Evolutionary conservation across 2,329 filamentous ascomycete genomes (phyloP).

Genomic region (Trichoderma brevicompactum): DNA sequence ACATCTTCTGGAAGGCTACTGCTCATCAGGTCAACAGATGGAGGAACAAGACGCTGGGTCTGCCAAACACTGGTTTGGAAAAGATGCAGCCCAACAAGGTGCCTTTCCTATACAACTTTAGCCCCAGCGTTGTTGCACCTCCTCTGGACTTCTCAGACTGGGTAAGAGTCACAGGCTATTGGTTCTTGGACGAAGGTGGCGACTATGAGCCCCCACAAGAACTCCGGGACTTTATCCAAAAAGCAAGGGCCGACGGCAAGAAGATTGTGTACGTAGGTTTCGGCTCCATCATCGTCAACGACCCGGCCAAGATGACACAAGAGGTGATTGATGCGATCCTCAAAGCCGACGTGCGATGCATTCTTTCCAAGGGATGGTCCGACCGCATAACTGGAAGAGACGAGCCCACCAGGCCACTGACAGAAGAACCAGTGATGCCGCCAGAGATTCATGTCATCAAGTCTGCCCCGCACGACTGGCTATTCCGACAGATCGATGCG

Average conservation of each 20-base stretch:
- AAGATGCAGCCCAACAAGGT: conserved; percentile 96
- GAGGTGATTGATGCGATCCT: conserved; percentile 91
- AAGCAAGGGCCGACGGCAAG: conserved; percentile 79
- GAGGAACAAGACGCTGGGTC: conserved; percentile 77
- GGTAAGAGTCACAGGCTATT: conserved; percentile 97
- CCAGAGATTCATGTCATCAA: conserved; percentile 86
- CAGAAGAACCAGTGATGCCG: conserved; percentile 68
- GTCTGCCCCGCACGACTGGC: conserved; percentile 92
- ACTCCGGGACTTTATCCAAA: conserved; percentile 79
- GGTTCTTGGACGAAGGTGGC: conserved; percentile 84
- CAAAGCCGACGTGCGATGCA: conserved; percentile 91
- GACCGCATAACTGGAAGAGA: conserved; percentile 68
- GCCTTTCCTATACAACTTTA: conserved; percentile 98
- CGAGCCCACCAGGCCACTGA: conserved; percentile 52
- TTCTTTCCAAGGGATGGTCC: conserved; percentile 96
- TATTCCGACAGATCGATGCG: conserved; percentile 92
- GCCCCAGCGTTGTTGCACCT: conserved; percentile 88
- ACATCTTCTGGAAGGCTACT: conserved; percentile 94
- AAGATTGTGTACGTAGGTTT: conserved; percentile 98
- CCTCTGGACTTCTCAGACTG: conserved; percentile 96
- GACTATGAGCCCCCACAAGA: conserved; percentile 76
- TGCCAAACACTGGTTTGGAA: conserved; percentile 81
- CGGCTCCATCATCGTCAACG: conserved; percentile 90
- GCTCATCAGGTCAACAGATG: conserved; percentile 90
- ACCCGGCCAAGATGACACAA: conserved; percentile 84